Conservation (phyloP, 2,329 filamentous ascomycete genomes). For the Peltaster fructicola region DNA sequence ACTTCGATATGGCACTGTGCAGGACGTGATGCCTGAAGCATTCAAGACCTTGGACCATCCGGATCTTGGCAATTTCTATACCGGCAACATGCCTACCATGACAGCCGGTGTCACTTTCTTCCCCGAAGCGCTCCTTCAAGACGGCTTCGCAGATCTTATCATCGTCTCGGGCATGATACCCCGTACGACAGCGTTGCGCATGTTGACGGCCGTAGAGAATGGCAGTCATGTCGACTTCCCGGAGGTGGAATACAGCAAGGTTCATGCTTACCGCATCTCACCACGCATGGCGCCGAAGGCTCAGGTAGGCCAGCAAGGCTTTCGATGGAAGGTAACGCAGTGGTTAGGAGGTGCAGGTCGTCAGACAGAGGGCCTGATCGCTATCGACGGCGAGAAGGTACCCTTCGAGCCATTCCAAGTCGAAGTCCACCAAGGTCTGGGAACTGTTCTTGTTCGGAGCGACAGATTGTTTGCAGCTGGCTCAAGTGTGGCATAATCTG, state of each 20-base stretch:
- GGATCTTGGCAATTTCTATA: slow-evolving; percentile 80
- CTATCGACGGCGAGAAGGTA: slow-evolving; percentile 78
- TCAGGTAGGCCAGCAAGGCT: slow-evolving; percentile 3
- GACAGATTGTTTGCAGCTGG: too few relatives aligned
- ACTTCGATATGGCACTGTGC: slow-evolving; percentile 62
- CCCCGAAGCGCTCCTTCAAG: slow-evolving; percentile 59
- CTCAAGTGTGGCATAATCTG: too few relatives aligned
- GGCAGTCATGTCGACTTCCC: slow-evolving; percentile 65
- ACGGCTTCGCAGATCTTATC: slow-evolving; percentile 74
- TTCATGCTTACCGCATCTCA: slow-evolving; percentile 70
- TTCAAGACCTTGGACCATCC: slow-evolving; percentile 62
- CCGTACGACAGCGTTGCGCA: slow-evolving; percentile 45
- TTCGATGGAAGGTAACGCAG: slow-evolving; percentile 10
- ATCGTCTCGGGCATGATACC: slow-evolving; percentile 61
- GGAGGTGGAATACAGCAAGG: slow-evolving; percentile 64
- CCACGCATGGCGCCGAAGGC: slow-evolving; percentile 27
- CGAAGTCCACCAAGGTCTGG: slow-evolving; percentile 68
- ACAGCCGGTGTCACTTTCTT: slow-evolving; percentile 77
- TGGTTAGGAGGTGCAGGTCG: slow-evolving; percentile 21
- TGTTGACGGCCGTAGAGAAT: slow-evolving; percentile 54
- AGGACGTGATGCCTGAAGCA: slow-evolving; percentile 54
- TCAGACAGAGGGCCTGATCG: slow-evolving; percentile 64
- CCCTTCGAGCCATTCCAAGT: slow-evolving; percentile 83
- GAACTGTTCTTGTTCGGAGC: too few relatives aligned
- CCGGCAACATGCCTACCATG: slow-evolving; percentile 91